Evolutionary conservation across 768 basidiomycete genomes (phyloP), one percentile per base, ranked within the genome.

Genomic region (Boletus edulis): DNA sequence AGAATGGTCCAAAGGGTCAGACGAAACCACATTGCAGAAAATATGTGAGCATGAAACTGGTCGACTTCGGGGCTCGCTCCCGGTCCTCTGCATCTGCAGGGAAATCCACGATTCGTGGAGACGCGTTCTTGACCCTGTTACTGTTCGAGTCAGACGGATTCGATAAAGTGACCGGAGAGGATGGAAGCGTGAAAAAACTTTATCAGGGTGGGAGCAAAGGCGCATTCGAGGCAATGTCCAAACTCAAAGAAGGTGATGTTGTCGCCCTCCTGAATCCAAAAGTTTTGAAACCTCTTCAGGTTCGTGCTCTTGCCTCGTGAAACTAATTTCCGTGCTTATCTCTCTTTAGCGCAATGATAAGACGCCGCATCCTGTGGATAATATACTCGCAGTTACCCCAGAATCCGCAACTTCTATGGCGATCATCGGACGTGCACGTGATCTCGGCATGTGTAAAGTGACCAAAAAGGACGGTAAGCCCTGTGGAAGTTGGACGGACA

Each of bases 401-500:
- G 85, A 87, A 48, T 87, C 86, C 0, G 88, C 85, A 0, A 80
- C 83, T 3, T 87, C 91, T 0, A 86, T 98, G 49, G 81, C 83
- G n/a, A 78, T 91, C 35, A 83, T 99, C 46, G 96, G 97, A 1
- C 81, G 85, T n/a, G 80, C 93, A 13, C 80, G 80, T 27, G 94
- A 99, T 67, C 80, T 98, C 2, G 92, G 94, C 0, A 85, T 85
- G 76, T 99, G 97, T 65, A 75, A 73, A 3, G 94, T 89, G 11
- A 65, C 76, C 43, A 90, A 87, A 66, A 80, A 81, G 49, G 93
- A 96, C 54, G 93, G 94, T 1, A 86, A 87, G 48, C 63, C 77
- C 2, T 98, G 97, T 62, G 85, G 85, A 10, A 81, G 84, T 51
- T 98, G 96, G 96, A 91, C 86, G 47, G 96, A 99, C 73, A 92